Base-by-base conservation (phyloP, 2,329 filamentous ascomycete species). In the Dothiorella sarmentorum region DNA sequence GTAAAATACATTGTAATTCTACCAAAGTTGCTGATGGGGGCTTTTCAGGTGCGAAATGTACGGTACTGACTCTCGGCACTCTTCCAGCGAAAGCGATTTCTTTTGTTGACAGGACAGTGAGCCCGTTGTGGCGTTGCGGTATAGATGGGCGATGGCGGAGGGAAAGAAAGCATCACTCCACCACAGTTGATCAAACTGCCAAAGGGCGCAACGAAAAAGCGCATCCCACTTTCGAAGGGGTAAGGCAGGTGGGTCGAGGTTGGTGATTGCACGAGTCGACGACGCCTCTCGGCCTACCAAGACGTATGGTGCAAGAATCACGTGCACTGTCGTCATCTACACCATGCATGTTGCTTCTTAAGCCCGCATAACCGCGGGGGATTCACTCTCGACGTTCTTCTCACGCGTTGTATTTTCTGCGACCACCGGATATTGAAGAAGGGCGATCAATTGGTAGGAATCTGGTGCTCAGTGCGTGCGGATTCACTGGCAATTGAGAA, bases 291-390 rank as follows among this genome's bases (percentile, higher is more conserved):
- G 10, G 49, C 49, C 49, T 40, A 11, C 49, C n/a, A 38, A 44
- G 26, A 56, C n/a, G n/a, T n/a, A n/a, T 56, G 52, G 37, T 56
- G 52, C 52, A 56, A 56, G 52, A 56, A 35, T 56, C 52, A 56
- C 52, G 52, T 56, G 52, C 38, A 33, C n/a, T 56, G 52, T 43
- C 52, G 52, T 56, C 52, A 56, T 56, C 29, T 43, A 44, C 40
- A 44, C 52, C 52, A 40, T 26, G 47, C 22, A 51, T 49, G 44
- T 49, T 29, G 49, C 49, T 29, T 37, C 51, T 40, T 53, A 40
- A 53, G 49, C 49, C 47, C 47, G 31, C 22, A 10, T n/a, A 33
- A 29, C 40, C 52, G 26, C 38, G 35, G 37, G 29, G 20, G 10
- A 26, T 6, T 35, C 15, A 26, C 10, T 15, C 17, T 11, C 40